Evolutionary conservation across 345 rosid species (phyloP).

Genomic region (Erucastrum elatum): DNA sequence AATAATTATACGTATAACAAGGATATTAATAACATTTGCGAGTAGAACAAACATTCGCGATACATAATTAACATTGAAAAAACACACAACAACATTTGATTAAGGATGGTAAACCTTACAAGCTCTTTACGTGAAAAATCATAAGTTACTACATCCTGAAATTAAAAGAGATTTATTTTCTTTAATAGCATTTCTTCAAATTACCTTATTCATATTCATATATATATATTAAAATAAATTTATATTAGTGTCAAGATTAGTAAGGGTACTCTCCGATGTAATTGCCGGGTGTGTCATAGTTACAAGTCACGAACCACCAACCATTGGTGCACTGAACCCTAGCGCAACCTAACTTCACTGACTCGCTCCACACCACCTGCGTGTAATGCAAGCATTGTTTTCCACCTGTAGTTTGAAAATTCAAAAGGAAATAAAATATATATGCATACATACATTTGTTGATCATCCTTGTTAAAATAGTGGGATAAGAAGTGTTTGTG

Average conservation of each 20-base stretch:
- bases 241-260: not conserved
- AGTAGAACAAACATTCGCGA: not conserved
- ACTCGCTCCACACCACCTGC: slow-evolving; percentile 67
- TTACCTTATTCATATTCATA: not conserved
- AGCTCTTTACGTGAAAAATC: not conserved
- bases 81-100: too few relatives aligned
- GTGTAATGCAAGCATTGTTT: slow-evolving; percentile 64
- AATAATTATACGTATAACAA: not conserved
- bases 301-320: slow-evolving; percentile 55
- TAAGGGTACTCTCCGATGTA: slow-evolving; percentile 36
- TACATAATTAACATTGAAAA: not conserved
- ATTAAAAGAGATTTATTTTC: not conserved
- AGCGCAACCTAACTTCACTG: slow-evolving; percentile 61
- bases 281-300: slow-evolving; percentile 61
- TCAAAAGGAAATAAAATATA: not conserved
- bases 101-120: slow-evolving; percentile 3
- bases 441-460: not conserved
- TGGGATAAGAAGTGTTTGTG: not conserved
- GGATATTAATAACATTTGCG: not conserved
- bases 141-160: not conserved
- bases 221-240: not conserved
- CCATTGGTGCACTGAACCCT: slow-evolving; percentile 57
- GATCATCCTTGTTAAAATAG: not conserved
- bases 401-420: slow-evolving; percentile 21
- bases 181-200: not conserved